Base-by-base conservation (phyloP, 306 rosid genomes). In the Prunus kanzakura region DNA sequence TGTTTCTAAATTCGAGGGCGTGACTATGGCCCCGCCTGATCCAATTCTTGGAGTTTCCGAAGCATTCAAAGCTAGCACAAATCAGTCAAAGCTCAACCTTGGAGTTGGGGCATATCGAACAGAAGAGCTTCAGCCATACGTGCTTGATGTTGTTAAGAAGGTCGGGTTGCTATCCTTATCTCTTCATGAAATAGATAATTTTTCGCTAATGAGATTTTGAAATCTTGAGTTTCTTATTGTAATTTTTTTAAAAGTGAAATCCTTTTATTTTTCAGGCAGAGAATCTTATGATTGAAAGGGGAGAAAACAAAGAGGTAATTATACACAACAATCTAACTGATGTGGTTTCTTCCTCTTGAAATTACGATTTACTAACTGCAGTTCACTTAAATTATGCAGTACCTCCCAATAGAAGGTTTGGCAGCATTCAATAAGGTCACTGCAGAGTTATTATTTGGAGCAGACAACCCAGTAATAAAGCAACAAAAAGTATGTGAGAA, bases 31-130 rank as follows among this genome's bases (percentile, higher is more conserved):
- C 69, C 96, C 97, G 61, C 96, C 99, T 9, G 97, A 95, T 87
- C 99, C 99, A 55, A 95, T 95, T 89, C 97, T 95, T 50, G 99
- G 97, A 77, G 99, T 95, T 73, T 95, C 99, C n/a, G 99, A 95
- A 84, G 99, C 99, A 25, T 95, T 90, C 71, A 91, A 60, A 80
- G 97, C 99, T 2, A 91, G 90, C 80, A 84, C 87, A 0, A 84
- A 84, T 10, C 89, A 80, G 47, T 79, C 57, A 57, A 95, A 90
- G 87, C 99, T 95, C 85, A 95, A 95, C 80, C 97, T 95, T 77
- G 99, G 97, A 85, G 99, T 95, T 61, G 99, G 99, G 54, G 97
- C 99, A 41, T 90, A 95, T 75, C 78, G 99, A 61, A 95, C 97
- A 0, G 99, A 95, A 84, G 93, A 92, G 56, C 85, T 95, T 57